Conservation (phyloP, 345 rosid genomes). For the Corchorus olitorius region DNA sequence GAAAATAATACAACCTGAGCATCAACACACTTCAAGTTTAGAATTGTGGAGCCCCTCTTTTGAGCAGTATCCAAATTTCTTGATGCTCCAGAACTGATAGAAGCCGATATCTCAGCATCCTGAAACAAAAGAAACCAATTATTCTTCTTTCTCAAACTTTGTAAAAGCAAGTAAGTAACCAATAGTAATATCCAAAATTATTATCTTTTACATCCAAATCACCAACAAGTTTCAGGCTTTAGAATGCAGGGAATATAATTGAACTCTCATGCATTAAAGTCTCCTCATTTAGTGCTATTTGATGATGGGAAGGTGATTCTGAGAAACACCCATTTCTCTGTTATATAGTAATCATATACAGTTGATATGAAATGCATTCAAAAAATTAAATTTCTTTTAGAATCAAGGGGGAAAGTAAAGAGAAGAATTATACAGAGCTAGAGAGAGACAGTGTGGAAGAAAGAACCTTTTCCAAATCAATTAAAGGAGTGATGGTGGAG, state of each 20-base stretch:
- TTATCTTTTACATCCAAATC: slow-evolving; percentile 8
- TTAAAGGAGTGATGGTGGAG: slow-evolving; percentile 64
- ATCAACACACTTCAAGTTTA: slow-evolving; percentile 80
- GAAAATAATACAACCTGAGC: slow-evolving; percentile 49
- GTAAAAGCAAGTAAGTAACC: not conserved
- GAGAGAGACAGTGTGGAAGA: not conserved
- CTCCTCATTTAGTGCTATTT: not conserved
- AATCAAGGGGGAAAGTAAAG: not conserved
- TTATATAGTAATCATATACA: not conserved
- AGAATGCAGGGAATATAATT: not conserved
- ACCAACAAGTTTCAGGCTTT: not conserved
- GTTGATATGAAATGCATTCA: not conserved
- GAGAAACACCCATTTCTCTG: not conserved
- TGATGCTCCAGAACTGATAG: slow-evolving; percentile 63
- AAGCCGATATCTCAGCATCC: slow-evolving; percentile 87
- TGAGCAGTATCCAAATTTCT: slow-evolving; percentile 68
- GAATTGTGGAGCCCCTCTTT: slow-evolving; percentile 70
- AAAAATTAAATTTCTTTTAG: not conserved
- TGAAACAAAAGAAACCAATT: slow-evolving; percentile 17
- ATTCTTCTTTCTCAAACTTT: not conserved
- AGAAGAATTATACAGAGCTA: not conserved
- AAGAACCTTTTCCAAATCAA: slow-evolving; percentile 75
- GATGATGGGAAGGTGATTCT: not conserved
- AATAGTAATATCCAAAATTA: not conserved
- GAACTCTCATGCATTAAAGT: not conserved